Percentiles rank a stretch among this genome's conserved stretches.
Conservation (phyloP, 1,284 basidiomycete species). For the Rugosomyces carneus region DNA sequence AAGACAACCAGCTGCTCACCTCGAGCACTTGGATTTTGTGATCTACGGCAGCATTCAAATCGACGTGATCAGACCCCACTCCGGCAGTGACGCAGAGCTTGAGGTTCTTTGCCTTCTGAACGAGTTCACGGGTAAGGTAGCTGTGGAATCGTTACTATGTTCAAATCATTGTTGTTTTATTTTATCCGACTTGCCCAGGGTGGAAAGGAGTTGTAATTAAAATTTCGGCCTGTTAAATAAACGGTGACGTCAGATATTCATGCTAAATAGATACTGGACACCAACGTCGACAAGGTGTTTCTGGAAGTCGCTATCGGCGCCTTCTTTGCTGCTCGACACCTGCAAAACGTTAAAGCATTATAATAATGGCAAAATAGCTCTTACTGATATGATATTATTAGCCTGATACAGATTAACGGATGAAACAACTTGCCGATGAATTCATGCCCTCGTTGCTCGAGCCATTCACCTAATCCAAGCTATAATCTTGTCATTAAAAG, state of each 20-base stretch:
- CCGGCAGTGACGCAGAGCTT: slow-evolving; percentile 93
- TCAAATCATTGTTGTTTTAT: not conserved
- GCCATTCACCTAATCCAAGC: slow-evolving; percentile 71
- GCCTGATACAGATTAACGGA: not conserved
- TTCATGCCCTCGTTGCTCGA: slow-evolving; percentile 75
- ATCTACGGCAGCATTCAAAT: slow-evolving; percentile 85
- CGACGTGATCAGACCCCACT: slow-evolving; percentile 92
- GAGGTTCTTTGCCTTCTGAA: slow-evolving; percentile 81
- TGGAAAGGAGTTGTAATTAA: slow-evolving; percentile 92
- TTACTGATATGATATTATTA: not conserved
- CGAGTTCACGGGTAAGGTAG: slow-evolving; percentile 79
- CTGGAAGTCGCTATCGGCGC: slow-evolving; percentile 79
- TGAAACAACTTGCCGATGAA: slow-evolving; percentile 41
- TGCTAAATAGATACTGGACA: slow-evolving; percentile 9
- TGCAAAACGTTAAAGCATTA: slow-evolving; percentile 19
- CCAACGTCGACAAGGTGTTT: slow-evolving; percentile 81
- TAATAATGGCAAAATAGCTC: not conserved
- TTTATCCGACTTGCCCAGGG: slow-evolving; percentile 44
- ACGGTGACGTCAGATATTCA: slow-evolving; percentile 12
- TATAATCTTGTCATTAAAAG: slow-evolving; percentile 22
- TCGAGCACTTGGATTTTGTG: slow-evolving; percentile 79
- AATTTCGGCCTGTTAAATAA: slow-evolving; percentile 50
- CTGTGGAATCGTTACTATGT: slow-evolving; percentile 14
- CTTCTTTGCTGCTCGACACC: slow-evolving; percentile 88
- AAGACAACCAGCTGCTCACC: slow-evolving; percentile 24